These are phyloP conservation scores for Heterococcus sp. DNA, from an alignment of 108 stramenopile species.

Conservation along the genomic window DNA sequence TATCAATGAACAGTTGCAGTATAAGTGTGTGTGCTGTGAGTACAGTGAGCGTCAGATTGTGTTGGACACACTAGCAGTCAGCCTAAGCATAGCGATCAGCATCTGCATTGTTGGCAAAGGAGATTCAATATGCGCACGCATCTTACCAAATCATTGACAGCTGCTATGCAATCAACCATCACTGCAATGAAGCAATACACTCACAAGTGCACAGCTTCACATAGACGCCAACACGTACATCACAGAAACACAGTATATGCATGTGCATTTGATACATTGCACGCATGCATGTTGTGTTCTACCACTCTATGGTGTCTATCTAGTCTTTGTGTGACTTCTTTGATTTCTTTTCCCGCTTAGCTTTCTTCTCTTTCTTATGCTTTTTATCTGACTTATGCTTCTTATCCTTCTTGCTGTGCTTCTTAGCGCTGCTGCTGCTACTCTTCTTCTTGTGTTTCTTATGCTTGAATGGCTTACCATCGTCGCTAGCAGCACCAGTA, in stretches of 20 bases:
- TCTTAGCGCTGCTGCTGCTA: not conserved
- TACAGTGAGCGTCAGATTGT: too few relatives aligned
- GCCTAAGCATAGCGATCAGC: too few relatives aligned
- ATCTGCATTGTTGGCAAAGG: too few relatives aligned
- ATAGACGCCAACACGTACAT: not conserved
- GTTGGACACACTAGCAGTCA: too few relatives aligned
- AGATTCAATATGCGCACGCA: too few relatives aligned
- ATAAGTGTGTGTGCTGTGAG: too few relatives aligned
- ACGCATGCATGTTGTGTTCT: not conserved
- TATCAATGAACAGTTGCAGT: too few relatives aligned
- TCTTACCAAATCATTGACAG: not conserved
- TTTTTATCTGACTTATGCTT: not conserved
- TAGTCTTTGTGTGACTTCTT: not conserved
- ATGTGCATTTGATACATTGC: not conserved
- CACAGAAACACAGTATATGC: not conserved
- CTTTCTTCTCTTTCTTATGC: too few relatives aligned
- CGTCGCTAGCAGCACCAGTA: not conserved
- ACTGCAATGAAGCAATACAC: too few relatives aligned
- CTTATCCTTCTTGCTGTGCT: not conserved
- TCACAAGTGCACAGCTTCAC: too few relatives aligned
- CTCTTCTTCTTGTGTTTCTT: slow-evolving; percentile 1
- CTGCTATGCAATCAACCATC: too few relatives aligned
- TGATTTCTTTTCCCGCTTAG: not conserved
- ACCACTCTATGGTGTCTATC: too few relatives aligned
- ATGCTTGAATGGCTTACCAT: not conserved